Base-by-base conservation (phyloP, 305 asterid species). In the Rubia balearica region DNA sequence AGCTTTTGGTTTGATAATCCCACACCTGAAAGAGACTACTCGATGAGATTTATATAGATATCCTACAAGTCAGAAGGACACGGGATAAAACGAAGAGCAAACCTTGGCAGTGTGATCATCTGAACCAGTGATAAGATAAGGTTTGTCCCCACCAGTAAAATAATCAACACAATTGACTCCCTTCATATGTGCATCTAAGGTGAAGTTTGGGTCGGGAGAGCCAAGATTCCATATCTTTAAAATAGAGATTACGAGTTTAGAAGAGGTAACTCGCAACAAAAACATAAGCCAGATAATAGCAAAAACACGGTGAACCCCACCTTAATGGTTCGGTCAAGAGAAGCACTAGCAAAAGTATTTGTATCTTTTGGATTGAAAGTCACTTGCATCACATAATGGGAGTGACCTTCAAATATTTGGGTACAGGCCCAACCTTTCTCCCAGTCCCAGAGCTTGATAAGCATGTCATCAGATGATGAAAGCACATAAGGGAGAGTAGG, bases 31-130 rank as follows among this genome's bases (percentile, higher is more conserved):
- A 85, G 73, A 66, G 75, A 65, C 60, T 65, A 73, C 69, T 66
- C 61, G 3, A 62, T 11, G 33, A 12, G 71, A 70, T 24, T 16
- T 24, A 67, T 51, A 27, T 33, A 38, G 60, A 57, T 64, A 72
- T 55, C 71, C 71, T 77, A 51, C 42, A 74, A 8, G 76, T 24
- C 63, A 77, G 62, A 63, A 72, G 43, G 69, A 40, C 21, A 17
- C 70, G 13, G 57, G 74, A 68, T 61, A 53, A 69, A 70, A 70
- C 8, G 53, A 70, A 57, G 59, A 64, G 72, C 75, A 81, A 81
- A 95, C 99, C 98, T 91, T 95, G 76, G 98, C 99, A 61, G 98
- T 91, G 76, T 95, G 97, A 83, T 95, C 99, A 84, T 95, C 99
- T 64, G 99, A 91, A 72, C 99, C 99, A 68, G 98, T 86, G 71